phyloP scores from a whole-genome alignment of 2,329 filamentous ascomycete species.

The Ampelomyces quisqualis region DNA sequence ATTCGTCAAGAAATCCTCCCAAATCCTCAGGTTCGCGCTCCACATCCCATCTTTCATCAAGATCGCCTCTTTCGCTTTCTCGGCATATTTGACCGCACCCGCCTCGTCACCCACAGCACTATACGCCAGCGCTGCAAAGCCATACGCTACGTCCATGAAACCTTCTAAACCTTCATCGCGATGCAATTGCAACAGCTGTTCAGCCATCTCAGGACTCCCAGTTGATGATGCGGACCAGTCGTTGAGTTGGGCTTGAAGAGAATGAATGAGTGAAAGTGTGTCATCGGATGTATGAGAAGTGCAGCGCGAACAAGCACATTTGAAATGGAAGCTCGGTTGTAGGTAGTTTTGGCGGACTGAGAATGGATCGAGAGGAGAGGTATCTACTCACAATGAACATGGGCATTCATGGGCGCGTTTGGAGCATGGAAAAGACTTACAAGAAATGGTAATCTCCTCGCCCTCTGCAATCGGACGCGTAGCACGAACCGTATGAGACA shows the following conservation, averaged over 20 bases:
- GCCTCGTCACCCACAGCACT: slow-evolving; percentile 34
- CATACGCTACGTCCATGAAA: slow-evolving; percentile 45
- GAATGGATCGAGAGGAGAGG: slow-evolving; percentile 39
- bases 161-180: slow-evolving; percentile 41
- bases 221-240: slow-evolving; percentile 28
- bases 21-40: slow-evolving; percentile 37
- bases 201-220: slow-evolving; percentile 28
- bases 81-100: slow-evolving; percentile 38
- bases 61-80: slow-evolving; percentile 37
- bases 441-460: slow-evolving; percentile 49
- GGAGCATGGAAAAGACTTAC: too few species aligned
- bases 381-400: slow-evolving; percentile 22
- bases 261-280: slow-evolving; percentile 31
- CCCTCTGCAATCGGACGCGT: slow-evolving; percentile 36
- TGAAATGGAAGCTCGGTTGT: slow-evolving; percentile 44
- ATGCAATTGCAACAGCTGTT: slow-evolving; percentile 41
- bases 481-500: slow-evolving; percentile 46
- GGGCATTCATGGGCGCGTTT: not conserved
- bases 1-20: slow-evolving; percentile 29
- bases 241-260: slow-evolving; percentile 35
- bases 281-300: slow-evolving; percentile 31
- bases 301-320: slow-evolving; percentile 45
- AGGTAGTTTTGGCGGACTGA: slow-evolving; percentile 34
- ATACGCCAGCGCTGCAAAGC: slow-evolving; percentile 45
- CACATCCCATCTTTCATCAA: slow-evolving; percentile 43